Base-by-base conservation (phyloP, 805 yeast species). In the Phaffomyces antillensis region DNA sequence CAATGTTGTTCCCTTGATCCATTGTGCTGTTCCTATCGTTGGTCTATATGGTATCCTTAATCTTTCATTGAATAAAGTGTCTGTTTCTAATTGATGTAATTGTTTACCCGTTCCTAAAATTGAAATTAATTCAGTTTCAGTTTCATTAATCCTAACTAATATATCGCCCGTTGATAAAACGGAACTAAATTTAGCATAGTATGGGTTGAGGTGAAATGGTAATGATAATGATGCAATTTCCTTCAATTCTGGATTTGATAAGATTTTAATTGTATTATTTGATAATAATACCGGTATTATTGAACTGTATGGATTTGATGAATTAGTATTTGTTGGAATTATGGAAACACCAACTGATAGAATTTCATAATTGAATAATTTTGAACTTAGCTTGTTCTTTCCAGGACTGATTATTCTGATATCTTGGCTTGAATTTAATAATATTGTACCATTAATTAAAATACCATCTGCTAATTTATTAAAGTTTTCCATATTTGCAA, bases 1-100 rank as follows among this genome's bases (percentile, higher is more conserved):
- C 49, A 73, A 71, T 17, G 78, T 77, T 0, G 83, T 67, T 3
- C 96, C 96, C 52, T 83, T 78, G 7, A 93, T 86, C 93, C 96
- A 86, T 61, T 83, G 91, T 37, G 86, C 68, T 0, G 93, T 76
- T 33, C 88, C 78, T 7, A 86, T 78, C 5, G 77, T 72, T 3
- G 99, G 99, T 40, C 98, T 72, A 30, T 78, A 76, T 2, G 96
- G 95, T 18, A 83, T 75, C 7, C 74, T 66, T 38, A 84, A 71
- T 49, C 79, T 76, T 24, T 77, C 83, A 56, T 86, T 83, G 65
- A 83, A 90, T 32, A 93, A 64, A 2, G 72, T 65, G 60, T 86
- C 96, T 1, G 69, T 60, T n/a, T 54, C 48, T 0, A 38, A 24
- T 12, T 51, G 44, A 12, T 41, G 46, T 9, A 51, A 55, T 38